Evolutionary conservation across 1,139 yeast genomes (phyloP).

Genomic region (Geotrichum cucujoidarum): DNA sequence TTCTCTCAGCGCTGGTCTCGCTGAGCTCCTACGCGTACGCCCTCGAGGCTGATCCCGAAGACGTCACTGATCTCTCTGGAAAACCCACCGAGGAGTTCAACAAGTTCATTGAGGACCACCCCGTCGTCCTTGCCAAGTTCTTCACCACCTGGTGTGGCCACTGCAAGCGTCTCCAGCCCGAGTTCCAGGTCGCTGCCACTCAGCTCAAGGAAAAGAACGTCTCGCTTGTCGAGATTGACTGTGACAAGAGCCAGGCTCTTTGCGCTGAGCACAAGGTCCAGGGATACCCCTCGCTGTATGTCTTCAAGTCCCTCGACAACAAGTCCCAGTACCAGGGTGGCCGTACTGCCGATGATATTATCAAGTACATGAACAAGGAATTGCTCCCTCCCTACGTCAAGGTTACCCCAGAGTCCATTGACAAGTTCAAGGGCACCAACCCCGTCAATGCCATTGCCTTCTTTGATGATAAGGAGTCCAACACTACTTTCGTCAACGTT

Average conservation of each 20-base stretch:
- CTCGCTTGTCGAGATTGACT: conserved; percentile 85
- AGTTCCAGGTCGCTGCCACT: conserved; percentile 82
- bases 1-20: conserved; percentile 19
- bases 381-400: conserved; percentile 71
- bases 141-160: conserved; percentile 99
- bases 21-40: conserved; percentile 8
- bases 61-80: conserved; percentile 72
- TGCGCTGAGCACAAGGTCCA: conserved; percentile 70
- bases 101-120: conserved; percentile 61
- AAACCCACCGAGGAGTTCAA: conserved; percentile 48
- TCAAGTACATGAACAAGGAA: conserved; percentile 74
- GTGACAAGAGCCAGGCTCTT: conserved; percentile 78
- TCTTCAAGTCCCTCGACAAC: conserved; percentile 61
- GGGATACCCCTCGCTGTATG: conserved; percentile 91
- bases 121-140: conserved; percentile 87
- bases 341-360: conserved; percentile 74
- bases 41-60: conserved; percentile 66
- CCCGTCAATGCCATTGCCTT: conserved; percentile 50
- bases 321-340: conserved; percentile 65
- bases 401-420: conserved; percentile 48
- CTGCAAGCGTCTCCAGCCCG: conserved; percentile 92
- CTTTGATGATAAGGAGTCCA: conserved; percentile 39
- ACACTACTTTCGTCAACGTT: conserved; percentile 49
- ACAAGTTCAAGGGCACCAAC: conserved; percentile 43
- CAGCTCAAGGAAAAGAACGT: conserved; percentile 58